Percentiles rank a stretch among this genome's conserved stretches.
phyloP scores from a whole-genome alignment of 345 rosid species.

The Capsella bursapastoris region DNA sequence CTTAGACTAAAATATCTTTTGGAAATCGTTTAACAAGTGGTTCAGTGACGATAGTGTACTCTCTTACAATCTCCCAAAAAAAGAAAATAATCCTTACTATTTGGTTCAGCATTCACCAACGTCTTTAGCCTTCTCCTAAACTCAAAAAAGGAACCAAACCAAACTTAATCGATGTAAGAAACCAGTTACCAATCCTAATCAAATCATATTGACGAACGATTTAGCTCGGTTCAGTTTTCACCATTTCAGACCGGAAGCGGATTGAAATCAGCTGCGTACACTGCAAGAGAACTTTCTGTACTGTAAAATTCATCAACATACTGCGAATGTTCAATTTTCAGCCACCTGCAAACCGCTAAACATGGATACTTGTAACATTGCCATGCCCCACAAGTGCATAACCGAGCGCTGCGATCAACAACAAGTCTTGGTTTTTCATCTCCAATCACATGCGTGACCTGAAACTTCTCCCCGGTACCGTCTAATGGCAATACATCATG shows the following conservation, averaged over 20 bases:
- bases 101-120: no score
- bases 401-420: background rate
- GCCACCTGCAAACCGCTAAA: slow-evolving; percentile 26
- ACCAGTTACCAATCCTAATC: no score
- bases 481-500: slow-evolving; percentile 4
- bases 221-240: no score
- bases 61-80: no score
- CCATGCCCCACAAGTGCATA: slow-evolving; percentile 11
- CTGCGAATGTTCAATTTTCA: slow-evolving; percentile 17
- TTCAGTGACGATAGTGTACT: no score
- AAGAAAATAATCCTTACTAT: no score
- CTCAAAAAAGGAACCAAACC: no score
- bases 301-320: slow-evolving; percentile 23
- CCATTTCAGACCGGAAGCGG: background rate
- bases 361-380: slow-evolving; percentile 12
- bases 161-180: no score
- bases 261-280: background rate
- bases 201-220: no score
- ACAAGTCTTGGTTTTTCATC: background rate
- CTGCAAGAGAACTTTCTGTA: background rate
- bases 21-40: no score
- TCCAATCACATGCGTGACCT: slow-evolving; percentile 17
- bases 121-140: no score
- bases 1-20: no score
- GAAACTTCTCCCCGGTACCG: background rate